Percentiles rank a stretch among this genome's conserved stretches.
These are phyloP conservation scores for Podospora pseudopauciseta DNA, from an alignment of 495 filamentous ascomycete genomes.

Conservation along the genomic window DNA sequence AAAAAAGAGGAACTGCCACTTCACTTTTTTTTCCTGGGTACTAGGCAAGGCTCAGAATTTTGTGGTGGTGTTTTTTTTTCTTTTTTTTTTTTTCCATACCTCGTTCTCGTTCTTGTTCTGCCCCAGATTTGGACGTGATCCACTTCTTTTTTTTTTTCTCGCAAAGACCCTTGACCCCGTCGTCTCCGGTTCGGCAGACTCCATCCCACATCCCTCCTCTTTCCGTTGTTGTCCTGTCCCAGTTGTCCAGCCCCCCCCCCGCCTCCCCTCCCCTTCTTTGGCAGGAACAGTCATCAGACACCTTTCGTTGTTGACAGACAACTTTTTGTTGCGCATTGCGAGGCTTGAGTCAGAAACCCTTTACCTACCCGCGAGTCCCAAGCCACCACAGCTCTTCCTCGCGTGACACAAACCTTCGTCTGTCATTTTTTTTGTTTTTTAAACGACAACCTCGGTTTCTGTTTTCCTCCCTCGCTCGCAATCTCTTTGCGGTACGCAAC, in stretches of 20 bases:
- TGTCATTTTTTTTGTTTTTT: neutral
- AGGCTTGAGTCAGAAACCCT: conserved; percentile 9
- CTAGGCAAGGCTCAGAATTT: neutral
- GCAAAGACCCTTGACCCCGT: neutral
- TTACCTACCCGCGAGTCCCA: neutral
- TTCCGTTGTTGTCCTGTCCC: neutral
- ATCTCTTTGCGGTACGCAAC: conserved; percentile 2
- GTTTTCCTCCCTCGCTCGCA: neutral
- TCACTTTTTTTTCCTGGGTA: neutral
- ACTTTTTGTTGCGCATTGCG: neutral
- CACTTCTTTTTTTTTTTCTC: conserved; percentile 14
- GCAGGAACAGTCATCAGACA: neutral
- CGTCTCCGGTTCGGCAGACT: neutral
- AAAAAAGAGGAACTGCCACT: neutral
- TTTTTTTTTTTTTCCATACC: neutral
- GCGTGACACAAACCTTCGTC: neutral
- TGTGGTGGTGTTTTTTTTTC: neutral
- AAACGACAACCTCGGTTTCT: neutral
- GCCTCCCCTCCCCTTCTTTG: neutral
- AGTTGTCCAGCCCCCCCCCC: neutral
- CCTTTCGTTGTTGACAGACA: neutral
- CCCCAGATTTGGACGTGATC: conserved; percentile 5
- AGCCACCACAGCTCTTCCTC: neutral
- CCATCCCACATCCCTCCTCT: neutral
- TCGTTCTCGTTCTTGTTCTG: neutral